Percentiles rank a stretch among this genome's conserved stretches.
These are phyloP conservation scores for Tricholoma matsutake DNA, from an alignment of 768 basidiomycete species.

Conservation along the genomic window DNA sequence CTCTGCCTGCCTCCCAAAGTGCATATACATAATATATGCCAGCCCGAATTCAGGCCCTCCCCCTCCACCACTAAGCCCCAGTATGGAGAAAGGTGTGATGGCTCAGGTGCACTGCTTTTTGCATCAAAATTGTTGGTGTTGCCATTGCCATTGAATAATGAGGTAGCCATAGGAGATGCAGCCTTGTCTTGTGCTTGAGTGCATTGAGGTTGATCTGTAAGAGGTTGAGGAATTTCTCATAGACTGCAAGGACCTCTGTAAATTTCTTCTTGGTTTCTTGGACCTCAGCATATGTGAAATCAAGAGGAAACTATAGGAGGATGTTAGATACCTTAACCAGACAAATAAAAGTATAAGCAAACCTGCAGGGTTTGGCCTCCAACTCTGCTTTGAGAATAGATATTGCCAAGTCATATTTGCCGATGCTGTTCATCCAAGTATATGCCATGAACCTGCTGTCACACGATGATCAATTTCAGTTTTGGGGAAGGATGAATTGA, in stretches of 20 bases:
- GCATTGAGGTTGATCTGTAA: slow-evolving; percentile 64
- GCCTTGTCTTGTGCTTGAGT: slow-evolving; percentile 42
- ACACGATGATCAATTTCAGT: slow-evolving; percentile 2
- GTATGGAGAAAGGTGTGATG: neutral
- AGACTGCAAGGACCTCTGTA: slow-evolving; percentile 71
- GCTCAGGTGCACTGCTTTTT: neutral
- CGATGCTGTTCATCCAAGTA: slow-evolving; percentile 64
- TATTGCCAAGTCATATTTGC: slow-evolving; percentile 78
- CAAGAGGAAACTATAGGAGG: slow-evolving; percentile 80
- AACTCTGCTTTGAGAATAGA: slow-evolving; percentile 81
- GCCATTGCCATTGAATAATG: slow-evolving; percentile 2
- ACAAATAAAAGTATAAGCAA: neutral
- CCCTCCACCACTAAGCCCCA: neutral
- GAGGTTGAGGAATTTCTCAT: slow-evolving; percentile 65
- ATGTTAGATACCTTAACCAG: neutral
- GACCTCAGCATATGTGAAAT: slow-evolving; percentile 83
- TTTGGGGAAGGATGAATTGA: slow-evolving; percentile 28
- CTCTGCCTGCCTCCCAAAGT: slow-evolving; percentile 85
- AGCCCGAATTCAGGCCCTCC: slow-evolving; percentile 68
- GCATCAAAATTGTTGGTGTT: slow-evolving; percentile 3
- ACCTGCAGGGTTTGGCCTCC: too few species aligned
- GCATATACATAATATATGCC: slow-evolving; percentile 89
- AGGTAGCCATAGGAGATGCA: too few species aligned
- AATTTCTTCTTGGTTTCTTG: too few species aligned
- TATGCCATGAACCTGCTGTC: too few species aligned